Percentiles rank a stretch among this genome's conserved stretches.
Conservation (phyloP, 495 filamentous ascomycete genomes). For the Cairneyella variabilis region DNA sequence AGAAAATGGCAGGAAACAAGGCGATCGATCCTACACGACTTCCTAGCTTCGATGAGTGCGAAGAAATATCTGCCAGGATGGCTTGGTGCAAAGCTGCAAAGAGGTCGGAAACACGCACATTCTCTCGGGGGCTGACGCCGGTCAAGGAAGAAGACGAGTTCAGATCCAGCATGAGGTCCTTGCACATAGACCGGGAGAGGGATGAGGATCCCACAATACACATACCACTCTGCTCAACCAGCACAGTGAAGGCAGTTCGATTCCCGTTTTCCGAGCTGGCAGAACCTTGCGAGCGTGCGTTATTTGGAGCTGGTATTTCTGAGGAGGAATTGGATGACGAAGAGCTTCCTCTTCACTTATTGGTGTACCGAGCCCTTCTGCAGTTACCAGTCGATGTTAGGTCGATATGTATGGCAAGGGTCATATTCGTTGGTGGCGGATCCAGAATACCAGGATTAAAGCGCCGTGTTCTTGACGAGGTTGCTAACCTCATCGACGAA, state of each 20-base stretch:
- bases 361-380: slow-evolving; percentile 75
- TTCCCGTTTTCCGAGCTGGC: slow-evolving; percentile 66
- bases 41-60: slow-evolving; percentile 69
- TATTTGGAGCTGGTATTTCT: slow-evolving; percentile 56
- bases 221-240: slow-evolving; percentile 46
- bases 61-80: slow-evolving; percentile 69
- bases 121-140: slow-evolving; percentile 37
- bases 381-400: slow-evolving; percentile 76
- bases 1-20: slow-evolving; percentile 9
- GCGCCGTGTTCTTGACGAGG: slow-evolving; percentile 71
- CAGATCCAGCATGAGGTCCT: slow-evolving; percentile 26
- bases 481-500: slow-evolving; percentile 55
- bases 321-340: slow-evolving; percentile 73
- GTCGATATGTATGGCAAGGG: slow-evolving; percentile 81
- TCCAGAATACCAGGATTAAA: slow-evolving; percentile 79
- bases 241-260: slow-evolving; percentile 45
- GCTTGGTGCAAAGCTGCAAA: slow-evolving; percentile 63
- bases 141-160: slow-evolving; percentile 47
- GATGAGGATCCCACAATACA: slow-evolving; percentile 20
- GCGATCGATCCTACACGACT: slow-evolving; percentile 22
- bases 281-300: slow-evolving; percentile 68
- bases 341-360: slow-evolving; percentile 66
- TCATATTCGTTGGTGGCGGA: slow-evolving; percentile 82
- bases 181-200: slow-evolving; percentile 21
- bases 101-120: slow-evolving; percentile 23